phyloP scores from a whole-genome alignment of 345 rosid species.

The Anastatica hierochuntica region DNA sequence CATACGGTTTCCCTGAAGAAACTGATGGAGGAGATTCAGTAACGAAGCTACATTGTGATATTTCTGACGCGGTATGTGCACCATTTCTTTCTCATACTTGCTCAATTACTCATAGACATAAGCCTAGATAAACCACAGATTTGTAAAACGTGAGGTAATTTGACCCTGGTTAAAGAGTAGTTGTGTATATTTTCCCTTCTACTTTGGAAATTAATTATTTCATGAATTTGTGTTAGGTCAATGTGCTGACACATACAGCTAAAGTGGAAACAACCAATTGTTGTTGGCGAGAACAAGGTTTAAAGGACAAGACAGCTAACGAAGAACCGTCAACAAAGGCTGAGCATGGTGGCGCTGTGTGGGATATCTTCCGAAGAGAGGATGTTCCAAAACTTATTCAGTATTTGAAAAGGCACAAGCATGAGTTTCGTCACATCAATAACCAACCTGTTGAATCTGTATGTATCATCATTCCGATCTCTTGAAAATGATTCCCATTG shows the following conservation, averaged over 20 bases:
- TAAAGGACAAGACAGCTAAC: not conserved
- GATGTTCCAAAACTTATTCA: constrained; percentile 66
- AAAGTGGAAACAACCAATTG: too few species aligned
- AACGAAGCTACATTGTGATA: constrained; percentile 79
- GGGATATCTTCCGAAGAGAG: constrained; percentile 71
- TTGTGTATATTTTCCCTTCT: not conserved
- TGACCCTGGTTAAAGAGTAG: not conserved
- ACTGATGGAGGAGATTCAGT: constrained; percentile 77
- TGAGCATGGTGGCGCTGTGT: constrained; percentile 51
- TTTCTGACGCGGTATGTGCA: constrained; percentile 65
- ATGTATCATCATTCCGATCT: constrained; percentile 2
- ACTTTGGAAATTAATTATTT: not conserved
- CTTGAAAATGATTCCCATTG: constrained; percentile 7
- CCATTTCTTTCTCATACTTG: not conserved
- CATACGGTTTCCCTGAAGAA: constrained; percentile 62
- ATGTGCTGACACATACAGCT: constrained; percentile 25
- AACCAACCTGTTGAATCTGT: constrained; percentile 14
- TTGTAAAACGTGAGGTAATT: not conserved
- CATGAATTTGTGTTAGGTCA: constrained; percentile 10
- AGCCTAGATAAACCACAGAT: not conserved
- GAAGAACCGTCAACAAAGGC: not conserved
- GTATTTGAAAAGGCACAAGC: constrained; percentile 52
- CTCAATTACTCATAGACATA: too few species aligned
- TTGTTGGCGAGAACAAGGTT: not conserved
- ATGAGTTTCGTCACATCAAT: constrained; percentile 54